Conservation (phyloP, 2,329 filamentous ascomycete species). For the Sordariomycetes sp. region DNA sequence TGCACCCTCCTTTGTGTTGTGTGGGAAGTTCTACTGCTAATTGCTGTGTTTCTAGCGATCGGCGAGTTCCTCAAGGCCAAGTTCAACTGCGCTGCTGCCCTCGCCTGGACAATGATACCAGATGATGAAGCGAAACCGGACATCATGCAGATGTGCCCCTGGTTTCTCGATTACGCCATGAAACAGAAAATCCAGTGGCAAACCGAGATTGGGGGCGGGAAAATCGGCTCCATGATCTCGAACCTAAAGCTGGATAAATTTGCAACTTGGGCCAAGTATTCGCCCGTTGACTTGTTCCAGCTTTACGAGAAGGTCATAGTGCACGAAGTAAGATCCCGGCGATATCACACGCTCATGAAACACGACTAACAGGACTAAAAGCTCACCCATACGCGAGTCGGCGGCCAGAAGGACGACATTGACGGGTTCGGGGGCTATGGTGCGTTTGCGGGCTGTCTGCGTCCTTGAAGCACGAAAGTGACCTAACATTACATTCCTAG, state of each 20-base stretch:
- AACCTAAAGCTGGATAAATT: background rate
- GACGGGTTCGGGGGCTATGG: slow-evolving; percentile 1
- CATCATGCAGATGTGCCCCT: slow-evolving; percentile 1
- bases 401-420: background rate
- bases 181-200: background rate
- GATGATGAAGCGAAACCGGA: slow-evolving; percentile 1
- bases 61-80: slow-evolving; percentile 3
- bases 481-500: background rate
- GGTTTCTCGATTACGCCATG: slow-evolving; percentile 4
- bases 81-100: slow-evolving; percentile 1
- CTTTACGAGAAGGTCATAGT: slow-evolving; percentile 1
- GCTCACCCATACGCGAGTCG: background rate
- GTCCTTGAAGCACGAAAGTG: background rate
- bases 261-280: background rate
- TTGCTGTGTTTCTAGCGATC: background rate
- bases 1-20: background rate
- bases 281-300: slow-evolving; percentile 2
- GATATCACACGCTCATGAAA: background rate
- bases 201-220: background rate
- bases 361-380: background rate
- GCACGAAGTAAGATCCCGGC: background rate
- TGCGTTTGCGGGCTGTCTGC: background rate
- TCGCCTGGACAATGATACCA: slow-evolving; percentile 3
- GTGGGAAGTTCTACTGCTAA: background rate
- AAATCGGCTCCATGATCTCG: slow-evolving; percentile 1